Evolutionary conservation across 2,329 filamentous ascomycete genomes (phyloP).

Genomic region (Leptosphaerulina australis): DNA sequence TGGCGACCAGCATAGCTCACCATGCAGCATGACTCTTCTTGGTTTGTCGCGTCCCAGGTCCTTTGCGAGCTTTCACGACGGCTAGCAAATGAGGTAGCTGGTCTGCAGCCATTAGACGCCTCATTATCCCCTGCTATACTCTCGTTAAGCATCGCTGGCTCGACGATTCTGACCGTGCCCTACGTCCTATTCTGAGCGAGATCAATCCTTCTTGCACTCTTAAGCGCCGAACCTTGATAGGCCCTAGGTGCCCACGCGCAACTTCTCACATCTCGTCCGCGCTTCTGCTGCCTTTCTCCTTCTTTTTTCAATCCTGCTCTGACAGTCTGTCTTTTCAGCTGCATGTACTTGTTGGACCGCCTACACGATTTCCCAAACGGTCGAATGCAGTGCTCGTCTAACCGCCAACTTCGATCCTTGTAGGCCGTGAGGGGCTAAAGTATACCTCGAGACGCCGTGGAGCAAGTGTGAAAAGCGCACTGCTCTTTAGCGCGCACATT

Average conservation of each 20-base stretch:
- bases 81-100: conserved; percentile 38
- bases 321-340: conserved; percentile 43
- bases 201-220: conserved; percentile 40
- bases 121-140: conserved; percentile 34
- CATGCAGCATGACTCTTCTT: conserved; percentile 32
- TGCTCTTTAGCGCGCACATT: conserved; percentile 44
- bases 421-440: conserved; percentile 48
- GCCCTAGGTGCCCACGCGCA: conserved; percentile 39
- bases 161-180: conserved; percentile 33
- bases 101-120: conserved; percentile 44
- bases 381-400: conserved; percentile 51
- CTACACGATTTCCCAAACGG: conserved; percentile 40
- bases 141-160: conserved; percentile 35
- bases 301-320: conserved; percentile 34
- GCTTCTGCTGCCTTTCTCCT: conserved; percentile 40
- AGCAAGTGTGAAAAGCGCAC: conserved; percentile 41
- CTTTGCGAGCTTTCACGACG: conserved; percentile 33
- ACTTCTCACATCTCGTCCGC: conserved; percentile 38
- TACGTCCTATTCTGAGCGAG: conserved; percentile 47
- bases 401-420: conserved; percentile 43
- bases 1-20: conserved; percentile 36
- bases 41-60: conserved; percentile 37
- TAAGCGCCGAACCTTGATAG: conserved; percentile 50
- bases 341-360: conserved; percentile 34
- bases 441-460: conserved; percentile 47